phyloP scores from a whole-genome alignment of 306 rosid species.

The Phaseolus lunatus region DNA sequence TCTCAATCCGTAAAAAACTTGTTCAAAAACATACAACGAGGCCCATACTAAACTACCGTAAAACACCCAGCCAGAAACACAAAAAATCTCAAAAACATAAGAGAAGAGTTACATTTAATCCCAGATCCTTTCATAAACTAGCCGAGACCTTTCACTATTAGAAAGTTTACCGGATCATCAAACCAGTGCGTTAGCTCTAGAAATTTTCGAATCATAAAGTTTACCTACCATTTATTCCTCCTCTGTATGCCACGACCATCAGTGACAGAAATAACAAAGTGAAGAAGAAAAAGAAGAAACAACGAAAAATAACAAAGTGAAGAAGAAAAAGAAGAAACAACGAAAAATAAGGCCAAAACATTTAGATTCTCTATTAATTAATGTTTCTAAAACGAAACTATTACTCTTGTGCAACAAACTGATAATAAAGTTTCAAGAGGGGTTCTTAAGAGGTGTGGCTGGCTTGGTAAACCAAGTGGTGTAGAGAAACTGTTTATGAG shows the following conservation, averaged over 20 bases:
- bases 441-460: conserved; percentile 46
- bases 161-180: no score
- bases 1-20: no score
- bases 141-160: no score
- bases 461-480: conserved; percentile 85
- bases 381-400: neutral
- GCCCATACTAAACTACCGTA: no score
- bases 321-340: no score
- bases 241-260: neutral
- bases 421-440: conserved; percentile 32
- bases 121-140: conserved; percentile 1
- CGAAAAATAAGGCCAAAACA: no score
- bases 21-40: no score
- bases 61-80: neutral
- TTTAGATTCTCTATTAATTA: neutral
- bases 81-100: neutral
- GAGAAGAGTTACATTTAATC: neutral
- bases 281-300: no score
- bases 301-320: no score
- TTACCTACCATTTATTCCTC: neutral
- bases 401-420: neutral
- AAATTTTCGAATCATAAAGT: neutral
- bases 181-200: neutral
- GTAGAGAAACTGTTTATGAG: conserved; percentile 84
- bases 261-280: neutral